Evolutionary conservation across 108 stramenopile genomes (phyloP), one percentile per base, ranked within the genome.

Genomic region (Stephanodiscus minutulus): DNA sequence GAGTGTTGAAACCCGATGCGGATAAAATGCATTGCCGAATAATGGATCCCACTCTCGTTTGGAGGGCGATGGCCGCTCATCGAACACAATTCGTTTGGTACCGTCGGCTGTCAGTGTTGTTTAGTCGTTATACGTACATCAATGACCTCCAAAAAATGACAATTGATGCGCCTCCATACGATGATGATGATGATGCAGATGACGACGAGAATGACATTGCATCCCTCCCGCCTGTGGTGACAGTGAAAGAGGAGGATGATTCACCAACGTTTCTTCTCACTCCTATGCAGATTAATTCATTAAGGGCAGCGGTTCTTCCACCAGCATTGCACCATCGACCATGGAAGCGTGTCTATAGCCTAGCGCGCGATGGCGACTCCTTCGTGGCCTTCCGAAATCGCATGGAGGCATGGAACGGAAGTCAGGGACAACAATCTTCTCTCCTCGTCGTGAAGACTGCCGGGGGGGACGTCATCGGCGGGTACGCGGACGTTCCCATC

Each of bases 21-120:
- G 49, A 63, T 21, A 50, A 37, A 0, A 7, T 61, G 20, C 73
- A 65, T 72, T 77, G 54, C 66, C 36, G 78, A 50, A 64, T 81
- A 22, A 64, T 72, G 61, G 78, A 77, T 24, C 89, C 89, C 11
- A 15, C 33, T 3, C 61, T 86, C 7, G 87, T 87, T 48, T 94
- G 93, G 91, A 77, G 56, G 35, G 85, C 89, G 20, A 94, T 94
- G 93, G 78, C 87, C 18, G 82, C 85, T 4, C 93, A 94, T 63
- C 53, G 66, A 13, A 89, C 86, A 61, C 93, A 94, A 71, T 94
- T 89, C 65, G 93, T 94, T 21, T 94, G 93, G 93, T 94, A 94
- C 72, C 86, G 93, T 52, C 85, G 88, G 20, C 78, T 94, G 0
- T 87, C 87, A 71, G 87, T 94, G 20, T 49, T 92, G 7, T 94